Conservation (phyloP, 228 moss, liverwort and hornwort species). For the Sphagnum magellanicum region DNA sequence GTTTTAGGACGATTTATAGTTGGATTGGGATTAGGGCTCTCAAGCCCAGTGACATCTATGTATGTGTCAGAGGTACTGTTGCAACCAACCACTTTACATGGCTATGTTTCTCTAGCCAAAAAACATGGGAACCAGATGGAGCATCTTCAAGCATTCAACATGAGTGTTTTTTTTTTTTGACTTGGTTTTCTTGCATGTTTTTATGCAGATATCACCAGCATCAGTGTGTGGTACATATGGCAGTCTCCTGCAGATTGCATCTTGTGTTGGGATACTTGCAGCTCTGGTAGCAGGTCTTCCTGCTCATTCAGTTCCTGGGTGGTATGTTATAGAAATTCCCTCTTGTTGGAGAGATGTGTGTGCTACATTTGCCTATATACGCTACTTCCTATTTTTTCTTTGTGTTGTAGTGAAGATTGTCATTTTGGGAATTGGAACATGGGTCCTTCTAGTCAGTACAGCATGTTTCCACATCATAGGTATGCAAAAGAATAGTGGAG, state of each 20-base stretch:
- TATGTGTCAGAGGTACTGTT: conserved; percentile 76
- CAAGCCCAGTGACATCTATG: conserved; percentile 77
- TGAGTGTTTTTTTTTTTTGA: not conserved
- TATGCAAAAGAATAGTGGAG: not conserved
- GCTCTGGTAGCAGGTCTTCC: conserved; percentile 70
- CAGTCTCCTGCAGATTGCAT: conserved; percentile 68
- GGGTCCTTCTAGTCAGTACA: not conserved
- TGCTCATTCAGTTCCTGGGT: conserved; percentile 44
- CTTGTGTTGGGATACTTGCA: conserved; percentile 72
- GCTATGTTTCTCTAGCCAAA: not conserved
- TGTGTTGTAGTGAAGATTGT: too few relatives aligned
- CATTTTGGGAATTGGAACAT: not conserved
- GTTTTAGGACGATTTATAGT: conserved; percentile 75
- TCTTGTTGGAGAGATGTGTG: not conserved
- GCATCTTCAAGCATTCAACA: too few relatives aligned
- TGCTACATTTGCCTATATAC: not conserved
- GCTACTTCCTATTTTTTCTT: not conserved
- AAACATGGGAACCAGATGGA: not conserved
- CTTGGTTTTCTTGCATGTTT: not conserved
- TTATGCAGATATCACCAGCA: conserved; percentile 71
- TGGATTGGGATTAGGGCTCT: conserved; percentile 71
- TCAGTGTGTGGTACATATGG: conserved; percentile 76
- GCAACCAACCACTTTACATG: not conserved
- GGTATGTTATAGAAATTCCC: conserved; percentile 20
- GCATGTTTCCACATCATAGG: not conserved